A percentile compares a stretch with the other conserved stretches of the same genome.
Evolutionary conservation across 331 rosid species (phyloP).

Genomic region (Acacia concinna): DNA sequence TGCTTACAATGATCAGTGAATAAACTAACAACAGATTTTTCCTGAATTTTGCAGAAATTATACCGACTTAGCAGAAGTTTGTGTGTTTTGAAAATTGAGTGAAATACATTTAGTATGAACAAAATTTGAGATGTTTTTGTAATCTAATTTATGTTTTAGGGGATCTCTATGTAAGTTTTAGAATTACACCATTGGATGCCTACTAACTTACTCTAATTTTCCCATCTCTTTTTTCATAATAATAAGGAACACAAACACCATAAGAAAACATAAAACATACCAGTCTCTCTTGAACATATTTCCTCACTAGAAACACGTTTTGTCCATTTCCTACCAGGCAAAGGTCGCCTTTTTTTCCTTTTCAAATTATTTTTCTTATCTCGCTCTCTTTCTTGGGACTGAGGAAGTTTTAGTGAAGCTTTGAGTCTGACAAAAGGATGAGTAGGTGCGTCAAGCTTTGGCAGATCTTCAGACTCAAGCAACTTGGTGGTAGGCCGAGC

Average conservation of each 20-base stretch:
- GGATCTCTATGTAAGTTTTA: neutral
- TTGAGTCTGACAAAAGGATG: conserved; percentile 72
- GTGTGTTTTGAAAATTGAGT: neutral
- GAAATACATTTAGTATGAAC: neutral
- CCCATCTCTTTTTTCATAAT: conserved; percentile 1
- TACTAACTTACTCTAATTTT: neutral
- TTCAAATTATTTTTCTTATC: conserved; percentile 40
- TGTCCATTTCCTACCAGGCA: conserved; percentile 86
- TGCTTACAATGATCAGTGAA: conserved; percentile 11
- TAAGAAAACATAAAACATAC: conserved; percentile 50
- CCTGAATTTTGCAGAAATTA: neutral
- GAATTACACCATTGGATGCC: conserved; percentile 1
- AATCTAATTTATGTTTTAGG: neutral
- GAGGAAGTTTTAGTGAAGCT: conserved; percentile 52
- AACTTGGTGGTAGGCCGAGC: conserved; percentile 88
- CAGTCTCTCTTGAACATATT: conserved; percentile 42
- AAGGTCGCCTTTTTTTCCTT: conserved; percentile 66
- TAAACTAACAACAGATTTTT: neutral
- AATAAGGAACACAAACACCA: conserved; percentile 23
- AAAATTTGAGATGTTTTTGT: neutral
- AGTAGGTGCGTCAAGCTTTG: conserved; percentile 88
- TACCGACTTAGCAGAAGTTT: neutral
- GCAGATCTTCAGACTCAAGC: conserved; percentile 68
- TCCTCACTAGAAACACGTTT: conserved; percentile 66
- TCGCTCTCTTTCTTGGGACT: conserved; percentile 41